Base-by-base conservation (phyloP, 163 green algal species). In the Scenedesmus sp. region DNA sequence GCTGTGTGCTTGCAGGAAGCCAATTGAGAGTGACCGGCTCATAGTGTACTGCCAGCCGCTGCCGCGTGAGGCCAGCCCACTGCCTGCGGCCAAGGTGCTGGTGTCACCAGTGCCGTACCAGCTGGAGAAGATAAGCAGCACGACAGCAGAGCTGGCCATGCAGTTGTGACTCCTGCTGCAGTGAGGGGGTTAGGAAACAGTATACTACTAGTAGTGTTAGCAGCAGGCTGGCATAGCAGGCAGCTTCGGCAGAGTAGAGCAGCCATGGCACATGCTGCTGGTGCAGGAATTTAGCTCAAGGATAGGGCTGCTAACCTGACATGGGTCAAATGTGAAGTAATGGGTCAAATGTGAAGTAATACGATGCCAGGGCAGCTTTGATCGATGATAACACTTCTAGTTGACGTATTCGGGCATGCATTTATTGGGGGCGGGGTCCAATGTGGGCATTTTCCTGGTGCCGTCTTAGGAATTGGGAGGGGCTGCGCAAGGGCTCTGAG, bases 11-110 rank as follows among this genome's bases (percentile, higher is more conserved):
- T 56, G 80, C 59, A 92, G 80, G 88, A 79, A 85, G 51, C 72
- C 82, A 1, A 92, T 92, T 22, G 83, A 90, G 73, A 92, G 79
- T 10, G 89, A 92, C 83, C 79, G 89, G 49, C 56, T 92, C 37
- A 82, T 87, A 18, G 83, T 92, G 40, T 88, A 86, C 83, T 81
- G 72, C 49, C 89, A 92, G 76, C 83, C 83, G 18, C 37, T 92
- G 68, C 89, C 89, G 18, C 72, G 53, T 15, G 83, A 90, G 37
- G 20, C 83, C 13, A 13, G 33, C 13, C 30, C 16, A 22, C 83
- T 92, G 40, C 89, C 89, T 20, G 89, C 72, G 24, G 70, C 70
- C 44, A 90, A 90, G 89, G 81, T 92, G 49, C 72, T 92, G 18
- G 89, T 92, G 65, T 79, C 42, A 9, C 26, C 43, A 37, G 26